Evolutionary conservation across 2,329 filamentous ascomycete species (phyloP), one percentile per base, ranked within the genome.

Genomic region (Microascus cirrosus): DNA sequence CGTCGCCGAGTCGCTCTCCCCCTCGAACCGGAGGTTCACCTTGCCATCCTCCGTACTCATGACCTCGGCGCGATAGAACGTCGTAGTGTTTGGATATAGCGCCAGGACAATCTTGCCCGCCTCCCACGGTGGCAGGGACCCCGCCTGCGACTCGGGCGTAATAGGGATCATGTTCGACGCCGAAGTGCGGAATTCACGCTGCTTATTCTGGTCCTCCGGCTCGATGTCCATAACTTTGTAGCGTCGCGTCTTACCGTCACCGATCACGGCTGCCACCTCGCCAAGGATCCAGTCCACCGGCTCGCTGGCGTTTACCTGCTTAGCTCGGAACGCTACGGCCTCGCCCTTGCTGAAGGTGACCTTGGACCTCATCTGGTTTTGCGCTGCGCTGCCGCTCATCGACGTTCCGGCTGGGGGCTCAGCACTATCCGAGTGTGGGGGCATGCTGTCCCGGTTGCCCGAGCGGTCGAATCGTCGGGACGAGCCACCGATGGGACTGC

Each of bases 31-130:
- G 62, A 93, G 74, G 59, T 81, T 80, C 50, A 86, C 83, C 60
- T 77, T 79, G 48, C 77, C 66, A 60, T 76, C 68, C 58, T 58
- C 34, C n/a, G 56, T 59, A 39, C 85, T 85, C 71, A 89, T 87
- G 10, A 93, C 89, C 63, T 91, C 87, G 1, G 89, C 89, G 67
- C 88, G 85, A 69, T 94, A 94, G 65, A 94, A 93, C 0, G 88
- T 92, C 1, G 89, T 92, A 1, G 89, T 93, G 64, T 90, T 85
- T 0, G 89, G 89, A 66, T 94, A 94, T 59, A 90, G 74, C 0
- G 89, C 89, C 59, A 93, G 75, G 10, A 93, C 89, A 53, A 84
- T 81, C 67, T 86, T 89, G 52, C 87, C 86, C 45, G 81, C 72
- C 39, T 87, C 82, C 59, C 87, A 80, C 48, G 87, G 77, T 3